A percentile compares a stretch with the other conserved stretches of the same genome.
Evolutionary conservation across 2,329 filamentous ascomycete species (phyloP).

Genomic region (Neofusicoccum cordaticola): DNA sequence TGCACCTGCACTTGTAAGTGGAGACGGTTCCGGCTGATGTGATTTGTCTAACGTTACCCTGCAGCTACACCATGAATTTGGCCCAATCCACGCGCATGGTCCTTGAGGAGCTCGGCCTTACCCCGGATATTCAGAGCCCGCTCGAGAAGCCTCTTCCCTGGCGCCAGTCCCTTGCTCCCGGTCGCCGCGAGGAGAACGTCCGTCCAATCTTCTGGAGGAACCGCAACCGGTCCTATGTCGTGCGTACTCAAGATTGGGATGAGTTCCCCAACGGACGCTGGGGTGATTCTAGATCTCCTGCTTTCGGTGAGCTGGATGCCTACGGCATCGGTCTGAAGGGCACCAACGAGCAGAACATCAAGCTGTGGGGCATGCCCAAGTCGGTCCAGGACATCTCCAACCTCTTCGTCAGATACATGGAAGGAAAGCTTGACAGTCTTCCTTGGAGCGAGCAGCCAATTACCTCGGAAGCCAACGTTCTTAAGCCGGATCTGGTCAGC

Average conservation of each 20-base stretch:
- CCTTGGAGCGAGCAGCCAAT: conserved; percentile 95
- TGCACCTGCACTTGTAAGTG: conserved; percentile 80
- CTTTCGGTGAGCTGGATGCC: conserved; percentile 90
- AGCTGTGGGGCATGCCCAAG: conserved; percentile 86
- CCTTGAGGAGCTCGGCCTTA: conserved; percentile 80
- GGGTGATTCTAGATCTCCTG: conserved; percentile 94
- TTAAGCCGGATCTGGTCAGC: conserved; percentile 72
- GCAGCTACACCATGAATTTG: conserved; percentile 93
- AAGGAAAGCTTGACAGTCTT: conserved; percentile 74
- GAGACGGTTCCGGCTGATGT: neutral
- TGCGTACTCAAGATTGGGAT: conserved; percentile 96
- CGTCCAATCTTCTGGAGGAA: conserved; percentile 99
- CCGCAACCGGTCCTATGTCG: conserved; percentile 90
- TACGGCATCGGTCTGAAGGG: conserved; percentile 93
- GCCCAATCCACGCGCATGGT: conserved; percentile 92
- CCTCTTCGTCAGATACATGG: conserved; percentile 81
- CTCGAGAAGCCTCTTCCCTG: conserved; percentile 90
- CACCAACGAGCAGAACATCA: conserved; percentile 92
- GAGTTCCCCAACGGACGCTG: conserved; percentile 98
- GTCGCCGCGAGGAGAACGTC: conserved; percentile 88
- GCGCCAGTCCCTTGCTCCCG: conserved; percentile 88
- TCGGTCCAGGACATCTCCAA: conserved; percentile 76
- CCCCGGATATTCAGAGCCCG: conserved; percentile 73
- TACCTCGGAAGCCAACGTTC: conserved; percentile 73
- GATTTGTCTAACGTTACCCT: conserved; percentile 17